Base-by-base conservation (phyloP, 371 early-diverging fungal genomes). In the Mortierella sp. region DNA sequence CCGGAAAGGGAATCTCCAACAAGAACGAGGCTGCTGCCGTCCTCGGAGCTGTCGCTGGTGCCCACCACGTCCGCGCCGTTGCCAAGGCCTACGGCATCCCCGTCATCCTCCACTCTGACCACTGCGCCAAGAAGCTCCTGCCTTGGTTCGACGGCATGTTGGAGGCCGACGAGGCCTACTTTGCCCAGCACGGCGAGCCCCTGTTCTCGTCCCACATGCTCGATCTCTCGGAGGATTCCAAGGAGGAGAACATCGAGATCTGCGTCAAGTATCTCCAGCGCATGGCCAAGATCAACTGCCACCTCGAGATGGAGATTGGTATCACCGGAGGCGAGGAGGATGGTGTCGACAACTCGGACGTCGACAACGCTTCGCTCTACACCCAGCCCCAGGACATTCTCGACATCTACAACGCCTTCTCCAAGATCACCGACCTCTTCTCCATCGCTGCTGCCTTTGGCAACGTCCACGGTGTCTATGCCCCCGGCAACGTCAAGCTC, bases 281-380 rank as follows among this genome's bases (percentile, higher is more conserved):
- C 76, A 95, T 96, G 94, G 93, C 94, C 40, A 89, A 92, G 71
- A 95, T 96, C 85, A 90, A 93, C 82, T 91, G 91, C 77, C 90
- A 92, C 79, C 90, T 97, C 73, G 97, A 97, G 88, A 97, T 97
- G 96, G 97, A 97, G 90, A 96, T 97, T 69, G 97, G 97, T 88
- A 95, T 97, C 87, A 96, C 97, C 39, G 97, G 97, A 87, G 97
- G 97, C 79, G 97, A 97, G 89, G 97, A 97, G 88, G 97, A 97
- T 82, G 97, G 97, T 87, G 97, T 97, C 71, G 95, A 96, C 91
- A 96, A 97, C 90, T 92, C 94, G 81, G 89, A 87, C 44, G 95
- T 96, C 66, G 96, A 96, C 86, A 96, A 95, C 82, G 90, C 93
- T 73, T 73, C 93, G 31, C 90, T 97, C 14, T 97, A 96, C 91